Evolutionary conservation across 805 yeast species (phyloP), one percentile per base, ranked within the genome.

Genomic region (Candida verbasci): DNA sequence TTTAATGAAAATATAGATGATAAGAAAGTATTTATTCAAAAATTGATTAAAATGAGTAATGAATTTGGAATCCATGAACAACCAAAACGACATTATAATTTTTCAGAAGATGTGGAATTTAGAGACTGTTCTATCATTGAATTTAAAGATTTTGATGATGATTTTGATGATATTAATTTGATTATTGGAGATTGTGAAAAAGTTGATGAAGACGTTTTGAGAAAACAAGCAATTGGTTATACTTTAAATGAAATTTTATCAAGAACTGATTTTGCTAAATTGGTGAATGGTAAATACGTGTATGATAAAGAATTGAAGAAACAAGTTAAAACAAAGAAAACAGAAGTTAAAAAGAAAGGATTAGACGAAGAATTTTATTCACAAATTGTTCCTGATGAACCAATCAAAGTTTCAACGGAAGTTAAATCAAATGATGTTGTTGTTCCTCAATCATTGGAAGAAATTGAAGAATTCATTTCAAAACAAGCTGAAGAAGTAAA

Each of bases 71-170:
- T n/a, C n/a, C n/a, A n/a, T n/a, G n/a, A n/a, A n/a, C n/a, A n/a
- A n/a, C 82, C 83, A 11, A 44, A 51, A 6, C 67, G 91, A 53
- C 48, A 53, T 2, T 72, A 77, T 38, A 73, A 72, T 37, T 82
- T 81, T 50, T 57, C 64, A 30, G 91, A 84, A 49, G 93, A 83
- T 58, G 76, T 81, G 10, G 56, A 66, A 16, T 60, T 78, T 44
- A 76, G 74, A 41, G 88, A 80, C 42, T 81, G 78, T 48, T 59
- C 65, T 20, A 72, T 82, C 4, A 62, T 83, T 12, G 71, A 70
- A 17, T 65, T 82, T 38, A 69, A 68, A 35, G 89, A 82, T 50
- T 82, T 81, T 45, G 65, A 79, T 44, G 88, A 82, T 47, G 62
- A 60, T 21, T 72, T 74, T 42, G 43, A 43, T 29, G 47, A 55